Evolutionary conservation across 2,329 filamentous ascomycete species (phyloP), one percentile per base, ranked within the genome.

Genomic region (Torrubiellomyces zombiae): DNA sequence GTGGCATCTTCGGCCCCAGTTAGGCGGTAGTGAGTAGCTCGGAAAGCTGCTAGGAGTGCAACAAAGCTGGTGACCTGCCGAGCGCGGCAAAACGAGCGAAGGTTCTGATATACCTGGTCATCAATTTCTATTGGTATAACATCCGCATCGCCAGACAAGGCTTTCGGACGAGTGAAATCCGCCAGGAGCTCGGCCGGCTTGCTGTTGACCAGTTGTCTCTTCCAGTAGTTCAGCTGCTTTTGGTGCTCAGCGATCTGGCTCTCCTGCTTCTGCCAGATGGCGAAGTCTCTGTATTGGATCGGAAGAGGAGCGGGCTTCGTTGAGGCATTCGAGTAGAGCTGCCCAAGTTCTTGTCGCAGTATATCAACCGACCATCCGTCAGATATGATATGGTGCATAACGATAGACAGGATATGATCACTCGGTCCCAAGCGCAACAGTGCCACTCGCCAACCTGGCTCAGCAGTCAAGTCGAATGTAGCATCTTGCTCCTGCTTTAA

Each of bases 201-300:
- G 7, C 29, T 35, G 1, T 30, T 26, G 1, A 23, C 19, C 4
- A 41, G 31, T 4, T 40, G 34, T 2, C 25, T 12, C 9, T 20
- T 23, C 40, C 40, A 44, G 14, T 44, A 42, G 0, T 28, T 16
- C 0, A 43, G 25, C 9, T 44, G 40, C 5, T 18, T 27, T 12
- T 40, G 17, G 3, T 42, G 33, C 6, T 36, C 27, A 2, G 14
- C 25, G 0, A 21, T 28, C 7, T 42, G 36, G 2, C 14, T n/a
- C 0, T 32, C 12, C 5, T 35, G 24, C 21, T 33, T 37, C 12
- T 43, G 39, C 39, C 40, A 44, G 0, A 18, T 9, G 1, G 41
- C 22, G 14, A 32, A 42, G 26, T 44, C 40, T 3, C 35, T 30
- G 26, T 44, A 44, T 14, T 44, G 34, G 4, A 44, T 37, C 0